phyloP scores from a whole-genome alignment of 768 basidiomycete species.

The Lentinus brumalis region DNA sequence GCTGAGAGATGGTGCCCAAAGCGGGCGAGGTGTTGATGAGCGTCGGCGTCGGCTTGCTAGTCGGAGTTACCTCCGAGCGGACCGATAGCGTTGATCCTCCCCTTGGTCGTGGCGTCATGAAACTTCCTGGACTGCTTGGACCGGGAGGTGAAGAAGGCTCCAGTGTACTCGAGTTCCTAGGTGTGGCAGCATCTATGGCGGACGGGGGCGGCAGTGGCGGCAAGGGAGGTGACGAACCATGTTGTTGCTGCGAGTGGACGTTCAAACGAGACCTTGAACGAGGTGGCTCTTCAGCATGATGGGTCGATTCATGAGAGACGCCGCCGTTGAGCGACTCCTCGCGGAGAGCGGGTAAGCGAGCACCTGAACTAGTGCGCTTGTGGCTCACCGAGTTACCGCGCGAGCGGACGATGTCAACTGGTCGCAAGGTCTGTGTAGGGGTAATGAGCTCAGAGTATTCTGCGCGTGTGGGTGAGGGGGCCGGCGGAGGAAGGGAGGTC shows the following conservation, averaged over 20 bases:
- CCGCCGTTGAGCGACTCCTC: conserved; percentile 51
- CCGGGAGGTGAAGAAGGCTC: conserved; percentile 44
- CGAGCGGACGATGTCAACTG: conserved; percentile 41
- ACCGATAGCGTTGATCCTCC: conserved; percentile 50
- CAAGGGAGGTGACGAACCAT: conserved; percentile 32
- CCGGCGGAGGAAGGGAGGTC: conserved; percentile 58
- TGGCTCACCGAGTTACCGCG: conserved; percentile 57
- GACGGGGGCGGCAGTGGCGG: conserved; percentile 62
- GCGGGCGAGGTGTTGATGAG: conserved; percentile 61
- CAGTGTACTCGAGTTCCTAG: conserved; percentile 2
- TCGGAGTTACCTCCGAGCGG: conserved; percentile 34
- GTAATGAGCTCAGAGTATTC: conserved; percentile 30
- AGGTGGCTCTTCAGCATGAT: conserved; percentile 12
- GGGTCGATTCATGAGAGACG: conserved; percentile 34
- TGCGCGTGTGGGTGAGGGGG: conserved; percentile 41
- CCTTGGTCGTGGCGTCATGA: conserved; percentile 52
- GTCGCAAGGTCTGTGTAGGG: conserved; percentile 32
- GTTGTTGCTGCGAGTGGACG: conserved; percentile 35
- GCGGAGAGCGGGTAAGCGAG: conserved; percentile 58
- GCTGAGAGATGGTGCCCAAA: conserved; percentile 69
- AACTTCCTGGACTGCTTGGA: conserved; percentile 46
- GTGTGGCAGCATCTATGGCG: conserved; percentile 20
- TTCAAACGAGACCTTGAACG: conserved; percentile 32
- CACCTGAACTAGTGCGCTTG: conserved; percentile 55
- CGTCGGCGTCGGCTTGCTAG: conserved; percentile 23